Conservation (phyloP, 257 asterid species). For the Jasminum sambac region DNA sequence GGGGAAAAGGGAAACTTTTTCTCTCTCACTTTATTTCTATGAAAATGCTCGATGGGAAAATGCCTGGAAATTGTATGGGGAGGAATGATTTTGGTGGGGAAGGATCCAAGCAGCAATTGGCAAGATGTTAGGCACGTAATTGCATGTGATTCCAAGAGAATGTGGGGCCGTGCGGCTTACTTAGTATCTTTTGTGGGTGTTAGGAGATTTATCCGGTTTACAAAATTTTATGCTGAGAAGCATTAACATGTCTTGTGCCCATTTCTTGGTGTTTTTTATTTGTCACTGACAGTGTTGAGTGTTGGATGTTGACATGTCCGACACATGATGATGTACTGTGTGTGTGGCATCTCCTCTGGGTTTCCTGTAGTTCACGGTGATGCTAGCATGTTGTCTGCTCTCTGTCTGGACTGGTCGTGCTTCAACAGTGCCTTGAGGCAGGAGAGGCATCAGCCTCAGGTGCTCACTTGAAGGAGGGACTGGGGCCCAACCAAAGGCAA, state of each 20-base stretch:
- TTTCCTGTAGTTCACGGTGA: background rate
- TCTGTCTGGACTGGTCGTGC: too few relatives aligned
- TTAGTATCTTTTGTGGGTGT: background rate
- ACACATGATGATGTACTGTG: background rate
- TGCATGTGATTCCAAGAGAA: background rate
- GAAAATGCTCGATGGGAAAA: background rate
- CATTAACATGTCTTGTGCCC: background rate
- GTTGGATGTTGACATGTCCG: background rate
- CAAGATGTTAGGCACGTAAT: background rate
- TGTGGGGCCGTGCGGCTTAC: background rate
- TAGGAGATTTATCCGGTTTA: background rate
- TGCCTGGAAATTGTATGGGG: background rate
- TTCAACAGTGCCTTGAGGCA: too few relatives aligned
- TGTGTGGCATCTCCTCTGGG: background rate
- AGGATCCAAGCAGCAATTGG: background rate
- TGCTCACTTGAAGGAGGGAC: too few relatives aligned
- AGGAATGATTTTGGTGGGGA: background rate
- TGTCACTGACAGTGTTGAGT: background rate
- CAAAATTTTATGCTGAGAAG: background rate
- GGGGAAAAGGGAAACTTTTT: conserved; percentile 6
- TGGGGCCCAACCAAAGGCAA: too few relatives aligned
- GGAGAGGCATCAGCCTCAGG: too few relatives aligned
- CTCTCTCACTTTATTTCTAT: conserved; percentile 2
- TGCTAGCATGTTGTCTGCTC: too few relatives aligned
- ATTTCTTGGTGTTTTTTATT: background rate